These are phyloP conservation scores for Neonectria ditissima DNA, from an alignment of 2,329 filamentous ascomycete genomes.

Conservation along the genomic window DNA sequence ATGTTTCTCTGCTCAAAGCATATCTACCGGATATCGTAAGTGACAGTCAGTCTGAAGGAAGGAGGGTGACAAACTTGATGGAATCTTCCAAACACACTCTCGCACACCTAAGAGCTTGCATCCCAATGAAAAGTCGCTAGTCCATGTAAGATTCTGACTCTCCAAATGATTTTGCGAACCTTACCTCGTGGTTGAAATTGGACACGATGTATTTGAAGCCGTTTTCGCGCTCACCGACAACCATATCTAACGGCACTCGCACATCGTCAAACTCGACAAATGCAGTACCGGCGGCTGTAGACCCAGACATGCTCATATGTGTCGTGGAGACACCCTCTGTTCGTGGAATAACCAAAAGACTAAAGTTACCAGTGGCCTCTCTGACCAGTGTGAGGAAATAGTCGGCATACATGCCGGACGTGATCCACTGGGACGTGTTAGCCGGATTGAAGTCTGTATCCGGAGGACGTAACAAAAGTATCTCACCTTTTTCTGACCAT, in stretches of 20 bases:
- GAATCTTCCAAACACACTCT: constrained; percentile 24
- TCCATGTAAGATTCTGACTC: neutral
- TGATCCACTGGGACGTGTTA: no score
- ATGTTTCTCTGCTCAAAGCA: constrained; percentile 20
- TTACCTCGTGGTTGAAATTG: constrained; percentile 23
- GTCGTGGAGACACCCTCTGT: constrained; percentile 17
- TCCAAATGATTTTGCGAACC: neutral
- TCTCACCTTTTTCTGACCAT: constrained; percentile 24
- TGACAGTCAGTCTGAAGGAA: neutral
- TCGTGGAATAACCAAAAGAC: constrained; percentile 9
- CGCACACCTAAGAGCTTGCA: constrained; percentile 17
- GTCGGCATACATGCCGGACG: constrained; percentile 23
- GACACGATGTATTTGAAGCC: constrained; percentile 18
- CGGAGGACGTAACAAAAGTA: no score
- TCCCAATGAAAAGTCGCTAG: constrained; percentile 18
- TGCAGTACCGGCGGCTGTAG: constrained; percentile 11
- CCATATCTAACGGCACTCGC: constrained; percentile 8
- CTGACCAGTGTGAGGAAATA: constrained; percentile 20
- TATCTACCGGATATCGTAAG: constrained; percentile 2
- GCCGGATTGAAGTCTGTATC: no score
- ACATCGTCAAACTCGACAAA: constrained; percentile 20
- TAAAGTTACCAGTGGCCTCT: constrained; percentile 8
- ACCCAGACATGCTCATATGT: constrained; percentile 20
- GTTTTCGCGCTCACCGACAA: constrained; percentile 11
- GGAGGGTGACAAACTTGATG: neutral